Percentiles rank a stretch among this genome's conserved stretches.
Evolutionary conservation across 2,329 filamentous ascomycete species (phyloP).

Genomic region (Cadophora luteo-olivacea): DNA sequence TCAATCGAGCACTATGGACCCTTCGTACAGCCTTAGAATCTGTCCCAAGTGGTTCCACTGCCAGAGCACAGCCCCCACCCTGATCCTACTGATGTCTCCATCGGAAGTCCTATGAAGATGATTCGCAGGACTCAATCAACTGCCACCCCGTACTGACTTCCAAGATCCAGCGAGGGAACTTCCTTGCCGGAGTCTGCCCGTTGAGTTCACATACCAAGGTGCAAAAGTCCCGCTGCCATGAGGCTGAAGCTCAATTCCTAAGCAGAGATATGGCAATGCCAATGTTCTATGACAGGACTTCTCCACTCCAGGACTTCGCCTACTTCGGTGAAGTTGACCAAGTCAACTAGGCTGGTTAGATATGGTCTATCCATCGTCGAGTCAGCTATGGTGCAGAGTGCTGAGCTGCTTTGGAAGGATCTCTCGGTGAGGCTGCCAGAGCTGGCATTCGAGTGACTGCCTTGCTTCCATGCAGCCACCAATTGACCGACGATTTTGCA

Average conservation of each 20-base stretch:
- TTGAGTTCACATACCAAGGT: not conserved
- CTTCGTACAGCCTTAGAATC: not conserved
- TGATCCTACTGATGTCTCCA: not conserved
- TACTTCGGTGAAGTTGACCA: not conserved
- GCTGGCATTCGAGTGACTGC: conserved; percentile 4
- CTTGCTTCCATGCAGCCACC: conserved; percentile 3
- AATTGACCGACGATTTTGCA: not conserved
- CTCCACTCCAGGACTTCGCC: not conserved
- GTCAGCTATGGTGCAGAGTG: not conserved
- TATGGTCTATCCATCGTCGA: too few relatives aligned
- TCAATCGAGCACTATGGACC: not conserved
- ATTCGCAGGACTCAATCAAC: not conserved
- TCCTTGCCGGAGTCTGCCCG: not conserved
- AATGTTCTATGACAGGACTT: not conserved
- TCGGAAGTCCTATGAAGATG: conserved; percentile 1
- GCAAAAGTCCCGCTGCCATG: not conserved
- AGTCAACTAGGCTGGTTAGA: not conserved
- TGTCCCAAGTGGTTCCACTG: not conserved
- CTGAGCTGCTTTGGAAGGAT: not conserved
- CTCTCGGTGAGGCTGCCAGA: not conserved
- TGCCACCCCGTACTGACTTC: not conserved
- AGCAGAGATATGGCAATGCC: too few relatives aligned
- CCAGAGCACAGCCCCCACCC: conserved; percentile 4
- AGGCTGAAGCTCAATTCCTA: not conserved
- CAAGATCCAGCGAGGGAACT: not conserved